Percentiles rank a stretch among this genome's conserved stretches.
These are phyloP conservation scores for Neurospora sp. DNA, from an alignment of 495 filamentous ascomycete genomes.

Conservation along the genomic window DNA sequence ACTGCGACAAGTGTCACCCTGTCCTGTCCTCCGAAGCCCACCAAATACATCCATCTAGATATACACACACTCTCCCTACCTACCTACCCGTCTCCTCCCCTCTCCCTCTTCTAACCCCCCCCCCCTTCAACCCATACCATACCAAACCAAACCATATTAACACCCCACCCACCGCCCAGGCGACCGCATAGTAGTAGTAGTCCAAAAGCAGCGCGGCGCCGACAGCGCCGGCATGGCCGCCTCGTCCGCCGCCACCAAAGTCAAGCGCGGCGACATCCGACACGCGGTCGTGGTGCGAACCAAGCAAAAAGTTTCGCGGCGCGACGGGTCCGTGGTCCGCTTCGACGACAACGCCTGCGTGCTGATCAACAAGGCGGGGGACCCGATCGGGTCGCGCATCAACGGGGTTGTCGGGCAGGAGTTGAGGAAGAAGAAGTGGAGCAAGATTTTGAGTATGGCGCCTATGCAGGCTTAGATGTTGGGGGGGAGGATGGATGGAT, in stretches of 20 bases:
- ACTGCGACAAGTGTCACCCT: no score
- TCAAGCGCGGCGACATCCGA: constrained; percentile 90
- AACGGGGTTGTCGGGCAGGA: constrained; percentile 84
- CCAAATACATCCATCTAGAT: no score
- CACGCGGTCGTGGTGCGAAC: constrained; percentile 95
- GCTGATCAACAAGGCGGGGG: constrained; percentile 91
- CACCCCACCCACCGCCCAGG: constrained; percentile 38
- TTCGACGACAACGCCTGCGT: constrained; percentile 99
- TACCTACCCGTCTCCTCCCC: no score
- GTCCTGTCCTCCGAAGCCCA: no score
- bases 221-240: constrained; percentile 42
- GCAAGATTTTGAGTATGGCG: constrained; percentile 93
- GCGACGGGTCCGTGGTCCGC: constrained; percentile 77
- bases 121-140: no score
- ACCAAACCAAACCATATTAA: no score
- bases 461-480: constrained; percentile 90
- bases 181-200: constrained; percentile 93
- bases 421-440: constrained; percentile 82
- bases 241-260: constrained; percentile 70
- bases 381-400: constrained; percentile 88
- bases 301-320: constrained; percentile 70
- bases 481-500: no score
- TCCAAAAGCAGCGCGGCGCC: constrained; percentile 80
- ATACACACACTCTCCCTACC: no score
- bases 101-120: no score